These are phyloP conservation scores for Dendrobium officinale DNA, from an alignment of 106 monocot species.

Conservation along the genomic window DNA sequence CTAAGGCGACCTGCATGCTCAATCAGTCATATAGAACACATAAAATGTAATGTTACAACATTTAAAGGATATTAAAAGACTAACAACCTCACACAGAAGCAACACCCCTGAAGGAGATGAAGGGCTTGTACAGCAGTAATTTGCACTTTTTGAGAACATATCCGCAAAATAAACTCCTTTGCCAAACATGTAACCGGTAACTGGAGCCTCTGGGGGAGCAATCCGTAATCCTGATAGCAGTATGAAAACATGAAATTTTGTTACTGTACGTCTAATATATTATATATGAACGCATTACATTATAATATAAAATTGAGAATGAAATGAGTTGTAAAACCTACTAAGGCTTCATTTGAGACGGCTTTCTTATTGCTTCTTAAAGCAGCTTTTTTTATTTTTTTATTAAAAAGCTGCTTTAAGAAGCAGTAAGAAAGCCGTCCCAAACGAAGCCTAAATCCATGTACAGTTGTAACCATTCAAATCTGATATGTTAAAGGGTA, in stretches of 20 bases:
- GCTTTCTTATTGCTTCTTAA: too few species aligned
- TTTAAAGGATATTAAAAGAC: not conserved
- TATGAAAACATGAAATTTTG: not conserved
- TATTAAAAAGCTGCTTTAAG: too few species aligned
- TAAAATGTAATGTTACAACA: not conserved
- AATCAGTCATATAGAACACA: not conserved
- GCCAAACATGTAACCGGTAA: constrained; percentile 93
- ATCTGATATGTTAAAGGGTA: too few species aligned
- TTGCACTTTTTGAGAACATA: constrained; percentile 99
- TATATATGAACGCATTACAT: not conserved
- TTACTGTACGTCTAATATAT: not conserved
- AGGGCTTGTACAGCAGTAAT: constrained; percentile 72
- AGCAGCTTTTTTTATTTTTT: too few species aligned
- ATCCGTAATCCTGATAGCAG: constrained; percentile 65
- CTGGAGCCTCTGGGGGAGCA: constrained; percentile 94
- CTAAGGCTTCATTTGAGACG: too few species aligned
- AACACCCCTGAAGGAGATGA: constrained; percentile 52
- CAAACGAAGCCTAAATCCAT: too few species aligned
- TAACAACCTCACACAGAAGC: constrained; percentile 74
- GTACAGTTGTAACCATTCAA: too few species aligned
- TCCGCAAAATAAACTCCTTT: constrained; percentile 98
- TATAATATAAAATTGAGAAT: not conserved
- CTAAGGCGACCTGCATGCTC: constrained; percentile 73
- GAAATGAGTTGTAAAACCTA: not conserved
- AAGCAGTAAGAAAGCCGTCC: too few species aligned